Conservation (phyloP, 192 early-diverging fungal genomes). For the Entophlyctis helioformis region DNA sequence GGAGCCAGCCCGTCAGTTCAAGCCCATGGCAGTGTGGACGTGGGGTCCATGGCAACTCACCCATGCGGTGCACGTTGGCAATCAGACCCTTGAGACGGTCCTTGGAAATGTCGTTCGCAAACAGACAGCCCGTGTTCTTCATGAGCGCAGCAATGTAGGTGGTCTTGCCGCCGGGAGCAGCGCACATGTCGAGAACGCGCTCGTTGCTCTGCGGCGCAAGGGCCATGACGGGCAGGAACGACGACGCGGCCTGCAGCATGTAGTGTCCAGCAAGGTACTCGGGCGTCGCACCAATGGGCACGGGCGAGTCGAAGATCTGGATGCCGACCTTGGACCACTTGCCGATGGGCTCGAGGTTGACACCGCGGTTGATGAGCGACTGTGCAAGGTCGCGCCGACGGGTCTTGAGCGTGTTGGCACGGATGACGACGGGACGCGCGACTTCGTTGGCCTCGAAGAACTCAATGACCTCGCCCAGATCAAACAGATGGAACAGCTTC, state of each 20-base stretch:
- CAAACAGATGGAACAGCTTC: slow-evolving; percentile 85
- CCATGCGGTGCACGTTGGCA: slow-evolving; percentile 84
- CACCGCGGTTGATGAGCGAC: slow-evolving; percentile 87
- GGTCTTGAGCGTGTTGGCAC: slow-evolving; percentile 92
- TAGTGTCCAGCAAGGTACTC: slow-evolving; percentile 99
- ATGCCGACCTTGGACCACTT: slow-evolving; percentile 98
- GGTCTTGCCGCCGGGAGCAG: slow-evolving; percentile 96
- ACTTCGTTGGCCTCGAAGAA: slow-evolving; percentile 99
- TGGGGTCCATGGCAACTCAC: too few relatives aligned
- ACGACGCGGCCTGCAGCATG: slow-evolving; percentile 96
- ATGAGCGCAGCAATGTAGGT: slow-evolving; percentile 85
- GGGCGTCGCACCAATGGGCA: slow-evolving; percentile 94
- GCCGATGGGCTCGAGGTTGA: slow-evolving; percentile 95
- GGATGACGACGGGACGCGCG: slow-evolving; percentile 86
- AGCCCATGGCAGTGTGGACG: too few relatives aligned
- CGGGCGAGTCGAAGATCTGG: slow-evolving; percentile 88
- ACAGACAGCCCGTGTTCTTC: slow-evolving; percentile 95
- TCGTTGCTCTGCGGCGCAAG: slow-evolving; percentile 93
- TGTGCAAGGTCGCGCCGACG: slow-evolving; percentile 90
- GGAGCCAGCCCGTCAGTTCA: too few relatives aligned
- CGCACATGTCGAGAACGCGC: slow-evolving; percentile 90
- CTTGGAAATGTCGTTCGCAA: slow-evolving; percentile 95
- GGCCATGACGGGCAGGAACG: slow-evolving; percentile 94
- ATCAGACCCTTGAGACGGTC: slow-evolving; percentile 84
- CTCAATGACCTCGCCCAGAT: slow-evolving; percentile 76